Evolutionary conservation across 2,329 filamentous ascomycete species (phyloP).

Genomic region (Claviceps sp.): DNA sequence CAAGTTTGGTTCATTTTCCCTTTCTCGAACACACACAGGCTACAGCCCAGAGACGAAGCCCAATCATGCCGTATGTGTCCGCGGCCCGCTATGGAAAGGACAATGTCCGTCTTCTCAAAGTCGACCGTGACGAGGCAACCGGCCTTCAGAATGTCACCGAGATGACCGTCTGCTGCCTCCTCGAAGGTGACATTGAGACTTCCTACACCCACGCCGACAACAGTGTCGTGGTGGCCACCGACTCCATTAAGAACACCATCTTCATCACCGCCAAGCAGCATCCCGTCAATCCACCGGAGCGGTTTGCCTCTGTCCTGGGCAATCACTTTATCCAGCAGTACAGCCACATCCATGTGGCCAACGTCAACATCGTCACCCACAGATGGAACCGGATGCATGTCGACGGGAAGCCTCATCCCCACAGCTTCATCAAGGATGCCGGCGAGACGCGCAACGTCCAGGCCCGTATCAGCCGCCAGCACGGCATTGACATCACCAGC

Average conservation of each 20-base stretch:
- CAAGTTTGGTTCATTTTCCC: no score
- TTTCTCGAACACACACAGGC: not conserved
- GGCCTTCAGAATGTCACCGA: constrained; percentile 78
- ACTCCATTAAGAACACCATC: constrained; percentile 95
- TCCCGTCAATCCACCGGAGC: constrained; percentile 83
- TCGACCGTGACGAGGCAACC: constrained; percentile 63
- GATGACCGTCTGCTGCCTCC: constrained; percentile 84
- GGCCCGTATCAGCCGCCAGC: constrained; percentile 50
- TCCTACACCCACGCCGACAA: constrained; percentile 94
- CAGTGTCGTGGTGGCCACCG: constrained; percentile 86
- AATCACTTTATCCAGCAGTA: constrained; percentile 84
- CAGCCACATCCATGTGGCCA: constrained; percentile 71
- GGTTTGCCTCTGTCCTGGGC: constrained; percentile 74
- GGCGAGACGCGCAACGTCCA: constrained; percentile 77
- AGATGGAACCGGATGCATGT: constrained; percentile 83
- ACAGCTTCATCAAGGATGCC: constrained; percentile 87
- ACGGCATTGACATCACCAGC: constrained; percentile 63
- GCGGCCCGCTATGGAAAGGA: constrained; percentile 81
- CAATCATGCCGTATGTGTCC: constrained; percentile 39
- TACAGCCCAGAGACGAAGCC: not conserved
- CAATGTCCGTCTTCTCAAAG: constrained; percentile 96
- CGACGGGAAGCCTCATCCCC: constrained; percentile 81
- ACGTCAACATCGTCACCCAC: constrained; percentile 72
- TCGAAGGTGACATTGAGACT: constrained; percentile 81
- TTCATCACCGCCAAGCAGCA: constrained; percentile 92